phyloP scores from a whole-genome alignment of 73 alveolate genomes.

The Paramecium sonneborni region DNA sequence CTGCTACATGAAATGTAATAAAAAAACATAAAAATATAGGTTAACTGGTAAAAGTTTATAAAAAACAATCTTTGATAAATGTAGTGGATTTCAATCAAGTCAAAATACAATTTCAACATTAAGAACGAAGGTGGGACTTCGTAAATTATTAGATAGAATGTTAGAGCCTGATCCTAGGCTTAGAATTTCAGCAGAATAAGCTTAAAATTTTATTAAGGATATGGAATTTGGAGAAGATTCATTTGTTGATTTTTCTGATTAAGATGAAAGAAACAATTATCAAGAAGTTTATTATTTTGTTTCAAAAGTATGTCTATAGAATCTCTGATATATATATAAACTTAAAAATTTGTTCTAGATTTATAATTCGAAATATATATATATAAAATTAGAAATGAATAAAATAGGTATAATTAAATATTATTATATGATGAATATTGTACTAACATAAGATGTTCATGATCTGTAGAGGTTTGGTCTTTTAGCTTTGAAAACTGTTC shows the following conservation, averaged over 20 bases:
- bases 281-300: not conserved
- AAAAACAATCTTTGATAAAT: not conserved
- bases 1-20: not conserved
- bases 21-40: not conserved
- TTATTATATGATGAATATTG: slow-evolving; percentile 32
- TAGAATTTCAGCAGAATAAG: not conserved
- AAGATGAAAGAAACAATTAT: not conserved
- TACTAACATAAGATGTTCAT: slow-evolving; percentile 23
- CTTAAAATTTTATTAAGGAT: not conserved
- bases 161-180: not conserved
- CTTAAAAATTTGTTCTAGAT: not conserved
- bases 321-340: not conserved
- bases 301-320: not conserved
- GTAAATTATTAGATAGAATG: not conserved
- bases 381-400: not conserved
- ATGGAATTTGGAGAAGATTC: slow-evolving; percentile 4
- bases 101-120: not conserved
- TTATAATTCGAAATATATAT: not conserved
- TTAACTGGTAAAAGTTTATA: not conserved
- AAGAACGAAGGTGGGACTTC: not conserved
- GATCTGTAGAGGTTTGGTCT: slow-evolving; percentile 66
- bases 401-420: not conserved
- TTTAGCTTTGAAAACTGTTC: slow-evolving; percentile 63
- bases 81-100: not conserved
- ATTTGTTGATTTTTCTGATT: slow-evolving; percentile 5